Base-by-base conservation (phyloP, 176 grass and related monocot species). In the Eragrostis nindensis region DNA sequence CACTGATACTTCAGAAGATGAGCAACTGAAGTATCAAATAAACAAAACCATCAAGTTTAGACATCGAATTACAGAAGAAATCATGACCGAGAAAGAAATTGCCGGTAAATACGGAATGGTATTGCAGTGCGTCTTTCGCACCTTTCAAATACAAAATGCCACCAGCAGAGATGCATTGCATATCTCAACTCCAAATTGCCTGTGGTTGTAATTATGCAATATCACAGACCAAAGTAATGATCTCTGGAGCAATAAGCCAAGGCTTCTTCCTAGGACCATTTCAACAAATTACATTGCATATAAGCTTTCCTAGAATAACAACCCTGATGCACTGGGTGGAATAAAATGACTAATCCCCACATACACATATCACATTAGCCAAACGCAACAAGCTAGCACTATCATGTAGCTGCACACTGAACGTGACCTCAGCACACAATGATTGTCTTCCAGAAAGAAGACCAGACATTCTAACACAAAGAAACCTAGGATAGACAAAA, bases 321-420 rank as follows among this genome's bases (percentile, higher is more conserved):
- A 40, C 43, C 44, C 73, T 54, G 22, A 75, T 25, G 36, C 18
- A 66, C 39, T 54, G 5, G 0, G 12, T 71, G 64, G 76, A 65
- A 66, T 59, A 69, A 42, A 68, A 36, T 40, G 76, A 80, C 2
- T 36, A 19, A 8, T 50, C 52, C 62, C 53, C 26, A 36, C 27
- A 7, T 22, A 84, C 56, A 3, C 62, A 88, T n/a, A 78, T 67
- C 46, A 87, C 38, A 45, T 54, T 62, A 62, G 41, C 15, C 8
- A 13, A 50, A 57, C 30, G 9, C 59, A 79, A 74, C 11, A n/a
- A 25, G 3, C 7, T 56, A 52, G 6, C 47, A 43, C n/a, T 15
- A 53, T 61, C 42, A 24, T 62, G 26, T 50, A 74, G 44, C 36
- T 69, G 11, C 53, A 62, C 3, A 38, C 8, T 50, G 32, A 61